phyloP scores from a whole-genome alignment of 345 rosid species.

The Lumnitzera racemosa region DNA sequence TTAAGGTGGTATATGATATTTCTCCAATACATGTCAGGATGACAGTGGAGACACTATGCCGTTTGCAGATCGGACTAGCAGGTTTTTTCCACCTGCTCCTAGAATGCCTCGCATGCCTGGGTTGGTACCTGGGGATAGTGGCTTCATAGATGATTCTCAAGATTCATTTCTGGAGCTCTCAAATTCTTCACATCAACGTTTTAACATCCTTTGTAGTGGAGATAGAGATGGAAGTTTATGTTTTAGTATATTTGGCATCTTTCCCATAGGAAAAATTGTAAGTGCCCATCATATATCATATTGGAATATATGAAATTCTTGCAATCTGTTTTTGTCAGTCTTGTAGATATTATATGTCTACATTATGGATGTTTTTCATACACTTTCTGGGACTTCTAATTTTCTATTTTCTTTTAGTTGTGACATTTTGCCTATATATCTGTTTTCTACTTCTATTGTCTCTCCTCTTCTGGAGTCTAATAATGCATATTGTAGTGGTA shows the following conservation, averaged over 20 bases:
- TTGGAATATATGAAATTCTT: neutral
- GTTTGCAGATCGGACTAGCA: conserved; percentile 80
- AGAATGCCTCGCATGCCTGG: conserved; percentile 78
- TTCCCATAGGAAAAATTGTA: conserved; percentile 85
- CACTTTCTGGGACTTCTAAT: no score
- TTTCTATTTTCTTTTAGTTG: no score
- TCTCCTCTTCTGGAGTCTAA: no score
- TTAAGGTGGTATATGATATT: no score
- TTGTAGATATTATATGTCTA: no score
- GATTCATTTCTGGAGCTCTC: conserved; percentile 80
- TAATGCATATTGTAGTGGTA: no score
- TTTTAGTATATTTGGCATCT: conserved; percentile 89
- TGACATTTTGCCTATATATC: no score
- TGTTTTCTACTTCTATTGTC: no score
- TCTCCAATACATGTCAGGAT: conserved; percentile 24
- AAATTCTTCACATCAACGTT: conserved; percentile 64
- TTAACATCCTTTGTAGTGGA: conserved; percentile 84
- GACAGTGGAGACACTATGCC: conserved; percentile 27
- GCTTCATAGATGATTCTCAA: conserved; percentile 71
- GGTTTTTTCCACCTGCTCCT: conserved; percentile 90
- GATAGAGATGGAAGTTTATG: conserved; percentile 78
- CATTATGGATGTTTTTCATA: no score
- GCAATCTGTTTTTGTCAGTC: no score
- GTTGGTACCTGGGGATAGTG: conserved; percentile 70
- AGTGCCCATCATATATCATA: conserved; percentile 19